Base-by-base conservation (phyloP, 2,329 filamentous ascomycete species). In the Fusarium oxysporum region DNA sequence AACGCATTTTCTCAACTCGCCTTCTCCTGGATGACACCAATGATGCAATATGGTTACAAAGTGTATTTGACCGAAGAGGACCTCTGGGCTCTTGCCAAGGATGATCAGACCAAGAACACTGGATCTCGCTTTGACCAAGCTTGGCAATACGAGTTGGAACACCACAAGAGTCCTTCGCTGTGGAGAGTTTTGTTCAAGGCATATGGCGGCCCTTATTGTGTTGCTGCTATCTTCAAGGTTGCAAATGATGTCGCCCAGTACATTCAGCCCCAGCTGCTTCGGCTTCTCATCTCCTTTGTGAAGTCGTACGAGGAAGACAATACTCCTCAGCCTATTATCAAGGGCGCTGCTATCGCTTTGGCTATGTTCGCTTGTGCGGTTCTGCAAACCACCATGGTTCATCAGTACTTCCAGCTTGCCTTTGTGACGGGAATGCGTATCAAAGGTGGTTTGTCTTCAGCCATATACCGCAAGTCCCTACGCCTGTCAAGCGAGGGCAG, bases 381-480 rank as follows among this genome's bases (percentile, higher is more conserved):
- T 30, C 87, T 92, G 55, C 96, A 99, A 84, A 99, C 96, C 0
- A 91, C 90, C 63, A 96, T 92, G 84, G 89, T 99, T 65, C 96
- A 99, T 81, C 97, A 99, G 84, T 99, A 99, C 81, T 99, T 99
- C 85, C 96, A 98, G 82, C 89, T 94, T 51, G 90, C 95, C 8
- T 99, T 99, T 78, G 93, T 97, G 78, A 96, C 94, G 8, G 96
- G 96, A 65, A 99, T 99, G 96, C 92, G 94, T 59, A 94, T 99
- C 83, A 98, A 98, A 85, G 93, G 94, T 44, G 92, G 95, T 6
- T 84, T 99, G 70, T 96, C 94, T 11, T 93, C 96, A 3, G 90
- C 95, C 65, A 98, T 99, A 73, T 99, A 99, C 82, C 89, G 92
- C 66, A 99, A 99, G 84, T 93, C 95, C 0, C 87, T 98, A 70